phyloP scores from a whole-genome alignment of 2,329 filamentous ascomycete species.

The Beauveria pseudobassiana region DNA sequence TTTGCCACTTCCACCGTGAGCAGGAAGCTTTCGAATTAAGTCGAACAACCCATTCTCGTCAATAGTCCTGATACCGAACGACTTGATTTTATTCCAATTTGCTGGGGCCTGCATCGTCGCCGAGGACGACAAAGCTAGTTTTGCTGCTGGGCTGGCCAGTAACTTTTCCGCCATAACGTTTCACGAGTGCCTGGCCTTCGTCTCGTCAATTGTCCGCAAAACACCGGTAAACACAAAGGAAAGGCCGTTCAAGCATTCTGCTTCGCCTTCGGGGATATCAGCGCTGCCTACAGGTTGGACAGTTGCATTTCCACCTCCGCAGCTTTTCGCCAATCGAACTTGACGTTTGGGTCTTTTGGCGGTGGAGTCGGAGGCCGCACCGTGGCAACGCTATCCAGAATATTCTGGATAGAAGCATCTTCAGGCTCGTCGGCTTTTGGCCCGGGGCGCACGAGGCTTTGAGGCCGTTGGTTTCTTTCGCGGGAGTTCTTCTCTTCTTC shows the following conservation, averaged over 20 bases:
- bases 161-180: constrained; percentile 89
- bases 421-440: constrained; percentile 61
- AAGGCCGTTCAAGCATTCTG: constrained; percentile 84
- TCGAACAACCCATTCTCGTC: constrained; percentile 88
- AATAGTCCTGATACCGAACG: constrained; percentile 79
- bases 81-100: constrained; percentile 82
- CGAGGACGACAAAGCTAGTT: constrained; percentile 88
- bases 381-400: constrained; percentile 79
- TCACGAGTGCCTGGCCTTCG: constrained; percentile 78
- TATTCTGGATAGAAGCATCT: constrained; percentile 65
- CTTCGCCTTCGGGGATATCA: constrained; percentile 73
- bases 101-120: constrained; percentile 83
- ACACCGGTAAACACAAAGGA: constrained; percentile 95
- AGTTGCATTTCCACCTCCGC: constrained; percentile 52
- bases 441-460: constrained; percentile 49
- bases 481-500: constrained; percentile 54
- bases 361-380: constrained; percentile 81
- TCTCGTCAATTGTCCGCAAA: constrained; percentile 71
- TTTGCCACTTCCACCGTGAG: constrained; percentile 79
- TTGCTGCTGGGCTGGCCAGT: constrained; percentile 81
- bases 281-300: constrained; percentile 53
- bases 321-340: constrained; percentile 72
- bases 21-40: constrained; percentile 72
- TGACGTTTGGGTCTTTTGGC: constrained; percentile 57
- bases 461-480: constrained; percentile 52